phyloP scores from a whole-genome alignment of 768 basidiomycete species.

The Galerina sulciceps region DNA sequence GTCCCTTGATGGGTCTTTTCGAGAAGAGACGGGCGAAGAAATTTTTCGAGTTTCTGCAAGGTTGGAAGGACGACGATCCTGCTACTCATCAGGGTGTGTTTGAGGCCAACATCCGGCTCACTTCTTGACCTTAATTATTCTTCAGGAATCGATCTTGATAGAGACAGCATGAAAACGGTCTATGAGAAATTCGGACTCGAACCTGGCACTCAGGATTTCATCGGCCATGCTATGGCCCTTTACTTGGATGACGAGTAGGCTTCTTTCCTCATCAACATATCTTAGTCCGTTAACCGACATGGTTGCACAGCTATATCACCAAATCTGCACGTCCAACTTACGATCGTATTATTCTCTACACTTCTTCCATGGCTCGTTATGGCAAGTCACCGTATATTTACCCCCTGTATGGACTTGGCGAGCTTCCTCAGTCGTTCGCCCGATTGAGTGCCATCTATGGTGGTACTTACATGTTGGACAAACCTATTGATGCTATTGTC shows the following conservation, averaged over 20 bases:
- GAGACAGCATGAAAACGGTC: conserved; percentile 88
- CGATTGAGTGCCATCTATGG: conserved; percentile 98
- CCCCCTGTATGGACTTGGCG: conserved; percentile 97
- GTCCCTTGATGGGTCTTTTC: conserved; percentile 97
- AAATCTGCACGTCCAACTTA: conserved; percentile 90
- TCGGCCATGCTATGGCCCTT: conserved; percentile 99
- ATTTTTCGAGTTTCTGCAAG: conserved; percentile 97
- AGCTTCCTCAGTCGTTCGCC: conserved; percentile 98
- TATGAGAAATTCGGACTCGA: conserved; percentile 98
- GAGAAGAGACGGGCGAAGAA: conserved; percentile 98
- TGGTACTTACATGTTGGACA: conserved; percentile 99
- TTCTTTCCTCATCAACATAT: not conserved
- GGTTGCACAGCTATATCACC: conserved; percentile 76
- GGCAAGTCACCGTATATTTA: conserved; percentile 99
- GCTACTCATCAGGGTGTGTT: conserved; percentile 87
- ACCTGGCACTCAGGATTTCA: conserved; percentile 97
- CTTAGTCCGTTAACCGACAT: not conserved
- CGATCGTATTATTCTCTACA: conserved; percentile 96
- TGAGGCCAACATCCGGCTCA: not conserved
- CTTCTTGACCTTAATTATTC: conserved; percentile 1
- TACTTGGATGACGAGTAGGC: conserved; percentile 97
- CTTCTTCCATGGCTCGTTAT: conserved; percentile 97
- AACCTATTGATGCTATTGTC: conserved; percentile 88
- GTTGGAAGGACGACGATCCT: conserved; percentile 95
- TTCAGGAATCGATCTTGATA: conserved; percentile 86